Evolutionary conservation across 441 rosid genomes (phyloP).

Genomic region (Macaranga tanarius): DNA sequence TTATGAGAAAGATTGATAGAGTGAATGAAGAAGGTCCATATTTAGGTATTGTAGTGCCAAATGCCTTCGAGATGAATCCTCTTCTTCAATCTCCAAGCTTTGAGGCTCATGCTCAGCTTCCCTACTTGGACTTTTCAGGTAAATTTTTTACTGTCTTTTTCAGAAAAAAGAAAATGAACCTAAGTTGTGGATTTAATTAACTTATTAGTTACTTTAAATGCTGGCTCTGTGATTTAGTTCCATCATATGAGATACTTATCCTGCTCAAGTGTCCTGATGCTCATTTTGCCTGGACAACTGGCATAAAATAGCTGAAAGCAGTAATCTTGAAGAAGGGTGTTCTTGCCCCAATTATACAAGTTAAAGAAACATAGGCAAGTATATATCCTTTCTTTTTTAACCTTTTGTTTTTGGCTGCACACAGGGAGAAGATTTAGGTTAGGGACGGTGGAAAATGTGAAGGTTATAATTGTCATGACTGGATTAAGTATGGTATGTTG

Average conservation of each 20-base stretch:
- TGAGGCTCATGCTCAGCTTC: slow-evolving; percentile 32
- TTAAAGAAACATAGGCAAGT: neutral
- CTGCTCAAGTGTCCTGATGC: too few relatives aligned
- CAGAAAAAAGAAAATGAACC: too few relatives aligned
- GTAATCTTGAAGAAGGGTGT: too few relatives aligned
- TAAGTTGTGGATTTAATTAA: too few relatives aligned
- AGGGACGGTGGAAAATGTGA: slow-evolving; percentile 37
- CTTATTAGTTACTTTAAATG: too few relatives aligned
- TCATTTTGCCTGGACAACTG: too few relatives aligned
- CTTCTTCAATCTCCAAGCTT: slow-evolving; percentile 54
- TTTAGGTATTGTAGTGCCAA: slow-evolving; percentile 56
- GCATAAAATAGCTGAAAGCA: too few relatives aligned
- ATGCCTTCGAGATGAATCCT: slow-evolving; percentile 68
- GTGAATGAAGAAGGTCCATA: slow-evolving; percentile 49
- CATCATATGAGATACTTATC: too few relatives aligned
- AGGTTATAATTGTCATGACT: slow-evolving; percentile 57
- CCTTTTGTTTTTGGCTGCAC: neutral
- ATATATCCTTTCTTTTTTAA: neutral
- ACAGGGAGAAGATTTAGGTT: slow-evolving; percentile 61
- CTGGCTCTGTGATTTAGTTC: too few relatives aligned
- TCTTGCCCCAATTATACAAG: too few relatives aligned
- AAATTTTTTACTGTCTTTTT: neutral
- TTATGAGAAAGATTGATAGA: slow-evolving; percentile 25
- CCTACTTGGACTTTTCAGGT: slow-evolving; percentile 59
- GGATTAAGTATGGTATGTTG: slow-evolving; percentile 64